Percentiles rank a stretch among this genome's conserved stretches.
These are phyloP conservation scores for Wickerhamiella azyma DNA, from an alignment of 805 yeast genomes.

Conservation along the genomic window DNA sequence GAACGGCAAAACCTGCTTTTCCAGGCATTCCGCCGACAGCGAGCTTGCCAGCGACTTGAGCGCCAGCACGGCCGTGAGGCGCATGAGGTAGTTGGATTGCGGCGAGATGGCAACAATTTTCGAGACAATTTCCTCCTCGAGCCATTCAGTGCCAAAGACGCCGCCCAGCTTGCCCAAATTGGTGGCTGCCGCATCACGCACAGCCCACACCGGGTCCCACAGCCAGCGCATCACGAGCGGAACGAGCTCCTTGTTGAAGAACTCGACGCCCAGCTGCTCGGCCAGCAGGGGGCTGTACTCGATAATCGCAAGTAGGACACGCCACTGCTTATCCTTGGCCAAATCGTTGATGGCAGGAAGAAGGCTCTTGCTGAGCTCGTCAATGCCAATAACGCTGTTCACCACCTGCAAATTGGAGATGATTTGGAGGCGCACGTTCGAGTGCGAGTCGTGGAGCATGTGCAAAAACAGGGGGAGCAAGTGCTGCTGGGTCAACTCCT, in stretches of 20 bases:
- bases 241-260: conserved; percentile 84
- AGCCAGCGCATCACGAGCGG: conserved; percentile 92
- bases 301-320: conserved; percentile 91
- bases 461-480: conserved; percentile 76
- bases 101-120: conserved; percentile 51
- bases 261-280: conserved; percentile 82
- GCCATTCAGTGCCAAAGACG: conserved; percentile 91
- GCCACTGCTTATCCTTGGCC: conserved; percentile 95
- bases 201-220: conserved; percentile 95
- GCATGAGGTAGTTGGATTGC: conserved; percentile 62
- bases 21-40: conserved; percentile 42
- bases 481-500: conserved; percentile 67
- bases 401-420: conserved; percentile 85
- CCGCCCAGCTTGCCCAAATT: conserved; percentile 68
- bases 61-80: conserved; percentile 83
- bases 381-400: conserved; percentile 88
- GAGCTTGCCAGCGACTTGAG: conserved; percentile 72
- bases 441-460: conserved; percentile 93
- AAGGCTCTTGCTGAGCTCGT: conserved; percentile 67
- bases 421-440: conserved; percentile 89
- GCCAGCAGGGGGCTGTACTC: conserved; percentile 93
- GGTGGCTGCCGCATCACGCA: conserved; percentile 87
- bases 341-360: conserved; percentile 92
- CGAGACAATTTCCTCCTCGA: conserved; percentile 66
- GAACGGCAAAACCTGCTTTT: conserved; percentile 63